These are phyloP conservation scores for Calonectria hawksworthii DNA, from an alignment of 2,329 filamentous ascomycete species.

Conservation along the genomic window DNA sequence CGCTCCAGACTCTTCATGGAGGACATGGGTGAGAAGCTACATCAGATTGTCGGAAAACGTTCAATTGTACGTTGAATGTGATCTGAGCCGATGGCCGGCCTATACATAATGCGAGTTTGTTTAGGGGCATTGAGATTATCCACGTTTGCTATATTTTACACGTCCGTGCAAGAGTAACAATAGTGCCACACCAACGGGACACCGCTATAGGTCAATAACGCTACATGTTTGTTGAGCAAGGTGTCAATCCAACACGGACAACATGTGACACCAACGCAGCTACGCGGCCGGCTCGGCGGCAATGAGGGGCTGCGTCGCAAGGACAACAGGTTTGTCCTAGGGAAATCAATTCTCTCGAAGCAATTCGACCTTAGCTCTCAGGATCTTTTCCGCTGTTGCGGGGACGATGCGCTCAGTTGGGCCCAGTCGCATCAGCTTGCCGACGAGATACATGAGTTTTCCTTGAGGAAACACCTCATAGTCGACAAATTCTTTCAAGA, in stretches of 20 bases:
- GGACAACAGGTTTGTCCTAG: conserved; percentile 15
- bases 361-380: conserved; percentile 53
- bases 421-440: conserved; percentile 69
- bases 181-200: conserved; percentile 36
- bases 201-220: conserved; percentile 31
- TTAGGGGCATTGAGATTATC: conserved; percentile 27
- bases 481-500: conserved; percentile 60
- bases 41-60: not conserved
- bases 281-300: conserved; percentile 30
- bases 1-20: not conserved
- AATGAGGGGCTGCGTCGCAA: conserved; percentile 29
- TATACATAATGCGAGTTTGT: not conserved
- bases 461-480: conserved; percentile 66
- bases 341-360: conserved; percentile 35
- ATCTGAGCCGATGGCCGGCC: not conserved
- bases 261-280: conserved; percentile 37
- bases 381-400: conserved; percentile 61
- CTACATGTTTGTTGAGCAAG: conserved; percentile 22
- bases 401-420: conserved; percentile 69
- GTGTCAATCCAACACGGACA: conserved; percentile 19
- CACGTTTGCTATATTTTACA: conserved; percentile 41
- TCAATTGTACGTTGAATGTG: not conserved
- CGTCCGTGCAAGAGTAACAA: conserved; percentile 32
- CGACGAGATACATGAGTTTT: conserved; percentile 73
- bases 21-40: not conserved